phyloP scores from a whole-genome alignment of 2,329 filamentous ascomycete genomes.

The Xylaria arbuscula region DNA sequence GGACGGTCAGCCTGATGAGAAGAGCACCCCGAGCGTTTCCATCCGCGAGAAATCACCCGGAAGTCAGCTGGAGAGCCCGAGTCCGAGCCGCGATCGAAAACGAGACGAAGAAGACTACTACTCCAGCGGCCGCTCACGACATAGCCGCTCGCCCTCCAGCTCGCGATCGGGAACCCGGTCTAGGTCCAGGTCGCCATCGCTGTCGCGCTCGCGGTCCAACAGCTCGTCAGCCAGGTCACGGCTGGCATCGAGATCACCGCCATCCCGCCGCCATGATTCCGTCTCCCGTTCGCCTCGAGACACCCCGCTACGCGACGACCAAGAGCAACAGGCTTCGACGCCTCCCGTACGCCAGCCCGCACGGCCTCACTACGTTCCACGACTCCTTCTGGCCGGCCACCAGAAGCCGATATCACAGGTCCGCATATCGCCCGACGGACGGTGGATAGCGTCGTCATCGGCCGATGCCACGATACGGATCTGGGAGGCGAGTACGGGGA shows the following conservation, averaged over 20 bases:
- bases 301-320: slow-evolving; percentile 38
- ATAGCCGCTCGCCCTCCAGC: slow-evolving; percentile 44
- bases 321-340: slow-evolving; percentile 31
- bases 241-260: slow-evolving; percentile 39
- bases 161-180: slow-evolving; percentile 35
- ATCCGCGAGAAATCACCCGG: slow-evolving; percentile 47
- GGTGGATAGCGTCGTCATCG: slow-evolving; percentile 89
- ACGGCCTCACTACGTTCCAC: slow-evolving; percentile 73
- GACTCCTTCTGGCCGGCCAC: slow-evolving; percentile 81
- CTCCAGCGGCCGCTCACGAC: slow-evolving; percentile 48
- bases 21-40: slow-evolving; percentile 44
- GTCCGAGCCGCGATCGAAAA: slow-evolving; percentile 42
- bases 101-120: slow-evolving; percentile 46
- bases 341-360: slow-evolving; percentile 61
- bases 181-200: slow-evolving; percentile 36
- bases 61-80: slow-evolving; percentile 43
- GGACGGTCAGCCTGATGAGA: slow-evolving; percentile 32
- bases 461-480: slow-evolving; percentile 92
- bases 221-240: slow-evolving; percentile 36
- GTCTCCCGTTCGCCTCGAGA: slow-evolving; percentile 40
- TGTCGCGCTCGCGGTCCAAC: slow-evolving; percentile 32
- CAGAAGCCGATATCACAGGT: slow-evolving; percentile 82
- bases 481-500: slow-evolving; percentile 84
- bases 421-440: slow-evolving; percentile 89
- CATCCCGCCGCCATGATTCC: slow-evolving; percentile 38